Base-by-base conservation (phyloP, 2,329 filamentous ascomycete species). In the Fusarium cyanostomum region DNA sequence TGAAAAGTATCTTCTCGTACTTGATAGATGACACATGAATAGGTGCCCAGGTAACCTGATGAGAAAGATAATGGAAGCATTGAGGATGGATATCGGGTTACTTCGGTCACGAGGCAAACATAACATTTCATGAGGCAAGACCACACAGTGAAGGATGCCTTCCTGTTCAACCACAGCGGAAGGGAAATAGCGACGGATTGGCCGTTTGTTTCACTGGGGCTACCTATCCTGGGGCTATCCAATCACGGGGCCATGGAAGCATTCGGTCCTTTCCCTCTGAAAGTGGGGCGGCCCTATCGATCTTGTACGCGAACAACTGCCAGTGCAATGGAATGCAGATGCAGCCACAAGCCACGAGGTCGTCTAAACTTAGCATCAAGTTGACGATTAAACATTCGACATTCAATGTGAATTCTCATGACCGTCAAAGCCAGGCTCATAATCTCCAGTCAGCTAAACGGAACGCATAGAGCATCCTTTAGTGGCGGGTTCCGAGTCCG, bases 181-280 rank as follows among this genome's bases (percentile, higher is more conserved):
- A 12, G 38, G 38, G 38, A 41, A 41, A 26, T 9, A 21, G 21
- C 37, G 11, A 27, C 12, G 21, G 21, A 21, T 6, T 21, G 16
- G 35, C 35, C 35, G 35, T 38, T 18, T 28, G 38, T 35, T 30
- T n/a, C 12, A 37, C 52, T 34, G 24, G 42, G 31, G 46, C 26
- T n/a, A 8, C 4, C 66, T 64, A 69, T n/a, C 42, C 52, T 34
- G 24, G 42, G 31, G 46, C 26, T n/a, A 8, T 3, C 66, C 67
- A 69, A 69, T 69, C 61, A 68, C 45, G 55, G 53, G 61, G 51
- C 46, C 41, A n/a, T n/a, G n/a, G n/a, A 53, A 12, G 34, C 48
- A 68, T 55, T 70, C 67, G 67, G 67, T 39, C 67, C 67, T 69
- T 69, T 64, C 64, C 59, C 63, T 51, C 18, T 28, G 42, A 18